Conservation (phyloP, 805 yeast genomes). For the Saccharomycopsis fibuligera region DNA sequence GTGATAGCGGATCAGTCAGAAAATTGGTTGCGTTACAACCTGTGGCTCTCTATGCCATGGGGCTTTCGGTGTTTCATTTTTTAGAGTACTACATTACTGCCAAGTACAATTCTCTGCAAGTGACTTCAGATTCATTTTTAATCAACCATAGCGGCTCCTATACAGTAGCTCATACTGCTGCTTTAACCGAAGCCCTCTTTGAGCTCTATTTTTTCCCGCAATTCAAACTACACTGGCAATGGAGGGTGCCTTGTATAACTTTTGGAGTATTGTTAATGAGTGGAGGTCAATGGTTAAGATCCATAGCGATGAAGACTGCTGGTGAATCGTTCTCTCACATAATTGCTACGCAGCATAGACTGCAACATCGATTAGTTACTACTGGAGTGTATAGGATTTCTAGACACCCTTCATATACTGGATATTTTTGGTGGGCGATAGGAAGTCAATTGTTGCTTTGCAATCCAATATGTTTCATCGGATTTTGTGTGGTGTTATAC, state of each 20-base stretch:
- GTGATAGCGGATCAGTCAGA: too few species aligned
- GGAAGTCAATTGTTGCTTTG: conserved; percentile 71
- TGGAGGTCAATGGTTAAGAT: conserved; percentile 62
- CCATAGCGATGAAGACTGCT: conserved; percentile 83
- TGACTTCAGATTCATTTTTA: conserved; percentile 64
- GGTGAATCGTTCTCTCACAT: conserved; percentile 81
- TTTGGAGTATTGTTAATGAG: conserved; percentile 45
- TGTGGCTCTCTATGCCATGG: conserved; percentile 42
- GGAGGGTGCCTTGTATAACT: conserved; percentile 26
- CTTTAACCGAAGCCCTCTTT: conserved; percentile 43
- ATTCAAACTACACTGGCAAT: conserved; percentile 25
- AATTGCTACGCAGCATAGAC: conserved; percentile 43
- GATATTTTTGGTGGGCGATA: conserved; percentile 89
- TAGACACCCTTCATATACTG: conserved; percentile 89
- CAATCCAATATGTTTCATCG: conserved; percentile 53
- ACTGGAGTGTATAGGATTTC: conserved; percentile 58
- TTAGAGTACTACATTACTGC: conserved; percentile 82
- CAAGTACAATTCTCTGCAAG: conserved; percentile 56
- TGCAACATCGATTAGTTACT: conserved; percentile 61
- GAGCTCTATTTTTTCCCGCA: conserved; percentile 38
- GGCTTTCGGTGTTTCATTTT: conserved; percentile 64
- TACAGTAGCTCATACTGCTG: conserved; percentile 47
- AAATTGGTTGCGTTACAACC: conserved; percentile 29
- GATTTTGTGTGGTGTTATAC: conserved; percentile 56
- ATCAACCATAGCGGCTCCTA: conserved; percentile 59